A percentile compares a stretch with the other conserved stretches of the same genome.
Conservation (phyloP, 2,329 filamentous ascomycete genomes). For the Penicillium glabrum region DNA sequence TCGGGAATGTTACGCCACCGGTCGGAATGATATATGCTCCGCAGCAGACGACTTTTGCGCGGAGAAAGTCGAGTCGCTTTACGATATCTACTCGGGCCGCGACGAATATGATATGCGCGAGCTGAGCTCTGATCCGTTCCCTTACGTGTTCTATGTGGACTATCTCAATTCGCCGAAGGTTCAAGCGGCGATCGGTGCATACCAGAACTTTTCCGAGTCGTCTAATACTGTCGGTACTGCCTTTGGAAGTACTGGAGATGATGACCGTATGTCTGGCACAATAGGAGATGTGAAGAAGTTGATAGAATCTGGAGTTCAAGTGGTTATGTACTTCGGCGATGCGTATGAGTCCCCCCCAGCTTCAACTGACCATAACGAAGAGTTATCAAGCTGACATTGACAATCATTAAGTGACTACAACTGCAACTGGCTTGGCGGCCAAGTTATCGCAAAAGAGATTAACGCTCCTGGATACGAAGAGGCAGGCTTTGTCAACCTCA, state of each 20-base stretch:
- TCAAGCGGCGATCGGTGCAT: constrained; percentile 51
- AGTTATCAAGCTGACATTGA: neutral
- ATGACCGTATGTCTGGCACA: constrained; percentile 38
- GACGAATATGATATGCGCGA: constrained; percentile 54
- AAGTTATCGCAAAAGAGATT: constrained; percentile 16
- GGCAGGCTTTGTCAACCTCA: constrained; percentile 18
- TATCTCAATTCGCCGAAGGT: constrained; percentile 52
- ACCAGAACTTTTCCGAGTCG: constrained; percentile 51
- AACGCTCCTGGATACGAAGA: constrained; percentile 13
- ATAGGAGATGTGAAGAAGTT: constrained; percentile 45
- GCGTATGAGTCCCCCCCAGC: constrained; percentile 12
- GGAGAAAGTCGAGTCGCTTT: constrained; percentile 53
- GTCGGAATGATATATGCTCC: constrained; percentile 53
- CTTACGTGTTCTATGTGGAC: constrained; percentile 47
- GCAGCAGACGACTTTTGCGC: constrained; percentile 58
- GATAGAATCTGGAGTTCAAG: constrained; percentile 41
- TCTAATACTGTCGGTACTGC: constrained; percentile 41
- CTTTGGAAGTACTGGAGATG: constrained; percentile 48
- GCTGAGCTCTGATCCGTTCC: constrained; percentile 24
- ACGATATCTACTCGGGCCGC: constrained; percentile 53
- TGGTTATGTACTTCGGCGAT: constrained; percentile 33
- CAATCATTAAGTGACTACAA: constrained; percentile 22
- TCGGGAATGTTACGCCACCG: constrained; percentile 55
- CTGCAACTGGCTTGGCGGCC: constrained; percentile 21
- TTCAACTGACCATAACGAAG: neutral